These are phyloP conservation scores for Debaryomyces sp. DNA, from an alignment of 1,139 yeast species.

Conservation along the genomic window DNA sequence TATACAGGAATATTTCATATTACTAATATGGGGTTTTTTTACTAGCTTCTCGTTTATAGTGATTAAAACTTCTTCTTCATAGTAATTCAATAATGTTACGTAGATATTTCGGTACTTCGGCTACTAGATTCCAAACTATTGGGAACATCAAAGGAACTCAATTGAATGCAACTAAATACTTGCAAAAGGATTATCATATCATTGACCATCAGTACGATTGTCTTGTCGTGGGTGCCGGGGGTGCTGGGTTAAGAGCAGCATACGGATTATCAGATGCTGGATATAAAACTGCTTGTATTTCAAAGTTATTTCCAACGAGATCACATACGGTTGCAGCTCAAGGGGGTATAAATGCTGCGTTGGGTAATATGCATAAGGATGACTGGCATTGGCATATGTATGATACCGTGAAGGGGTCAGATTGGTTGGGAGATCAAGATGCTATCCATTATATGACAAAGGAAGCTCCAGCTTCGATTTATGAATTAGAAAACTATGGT, in stretches of 20 bases:
- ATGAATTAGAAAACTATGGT: slow-evolving; percentile 97
- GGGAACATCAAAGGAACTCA: slow-evolving; percentile 49
- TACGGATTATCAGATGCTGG: slow-evolving; percentile 98
- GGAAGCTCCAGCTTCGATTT: slow-evolving; percentile 95
- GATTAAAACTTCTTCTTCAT: neutral
- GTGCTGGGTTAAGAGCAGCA: slow-evolving; percentile 98
- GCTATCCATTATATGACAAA: slow-evolving; percentile 99
- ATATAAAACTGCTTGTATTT: slow-evolving; percentile 94
- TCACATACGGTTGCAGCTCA: slow-evolving; percentile 99
- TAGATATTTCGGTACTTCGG: slow-evolving; percentile 21
- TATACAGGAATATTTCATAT: slow-evolving; percentile 4
- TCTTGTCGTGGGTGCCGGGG: slow-evolving; percentile 98
- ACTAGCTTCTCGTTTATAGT: neutral
- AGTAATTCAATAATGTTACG: slow-evolving; percentile 18
- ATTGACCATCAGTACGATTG: slow-evolving; percentile 98
- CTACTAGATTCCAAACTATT: slow-evolving; percentile 22
- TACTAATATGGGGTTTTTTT: slow-evolving; percentile 4
- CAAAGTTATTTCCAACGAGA: slow-evolving; percentile 97
- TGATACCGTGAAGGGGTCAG: slow-evolving; percentile 99
- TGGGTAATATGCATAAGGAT: slow-evolving; percentile 96
- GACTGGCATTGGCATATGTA: slow-evolving; percentile 99
- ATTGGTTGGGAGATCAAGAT: slow-evolving; percentile 99
- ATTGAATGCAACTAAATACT: slow-evolving; percentile 51
- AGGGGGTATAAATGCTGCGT: slow-evolving; percentile 99
- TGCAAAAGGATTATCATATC: slow-evolving; percentile 82